Evolutionary conservation across 768 basidiomycete genomes (phyloP), one percentile per base, ranked within the genome.

Genomic region (Pleurotus eryngii): DNA sequence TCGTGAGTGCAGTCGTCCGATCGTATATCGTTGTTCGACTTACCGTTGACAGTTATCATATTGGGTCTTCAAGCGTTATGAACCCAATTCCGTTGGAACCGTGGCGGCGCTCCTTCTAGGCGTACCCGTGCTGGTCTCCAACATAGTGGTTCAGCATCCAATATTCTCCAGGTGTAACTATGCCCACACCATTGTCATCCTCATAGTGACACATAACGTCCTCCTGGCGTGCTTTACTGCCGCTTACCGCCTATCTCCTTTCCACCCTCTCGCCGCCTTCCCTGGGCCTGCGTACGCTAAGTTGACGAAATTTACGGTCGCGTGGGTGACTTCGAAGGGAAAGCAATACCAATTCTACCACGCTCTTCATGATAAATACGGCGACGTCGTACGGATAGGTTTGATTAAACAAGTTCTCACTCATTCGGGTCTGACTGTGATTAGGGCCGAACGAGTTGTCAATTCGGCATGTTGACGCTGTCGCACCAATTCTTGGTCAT

Each of bases 361-460:
- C 39, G 56, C 63, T 4, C 61, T 85, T n/a, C 84, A 86, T 61
- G 70, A 74, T 14, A 69, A 65, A 37, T 84, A 84, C 53, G 84
- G 84, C 0, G 74, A 79, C 18, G 67, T 79, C 27, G 79, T 86
- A 15, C 74, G 85, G 53, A 74, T 79, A 43, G 85, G 84, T 82
- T 54, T 55, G 76, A 61, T 9, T 12, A 22, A 3, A 64, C 69
- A 6, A 56, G 53, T n/a, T 40, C 67, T 4, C 54, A 51, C 42
- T 7, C 14, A 22, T 38, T 48, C 35, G 46, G 14, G 35, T 14
- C 48, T 42, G 59, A 38, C 24, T 18, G 20, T 39, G 8, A 5
- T 9, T 22, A 85, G 84, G 81, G 55, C 84, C 81, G 1, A 86
- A 86, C 51, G 84, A 85, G 45, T 58, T 86, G 5, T 83, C 80